These are phyloP conservation scores for Triglochin maritima DNA, from an alignment of 106 monocot genomes.

Conservation along the genomic window DNA sequence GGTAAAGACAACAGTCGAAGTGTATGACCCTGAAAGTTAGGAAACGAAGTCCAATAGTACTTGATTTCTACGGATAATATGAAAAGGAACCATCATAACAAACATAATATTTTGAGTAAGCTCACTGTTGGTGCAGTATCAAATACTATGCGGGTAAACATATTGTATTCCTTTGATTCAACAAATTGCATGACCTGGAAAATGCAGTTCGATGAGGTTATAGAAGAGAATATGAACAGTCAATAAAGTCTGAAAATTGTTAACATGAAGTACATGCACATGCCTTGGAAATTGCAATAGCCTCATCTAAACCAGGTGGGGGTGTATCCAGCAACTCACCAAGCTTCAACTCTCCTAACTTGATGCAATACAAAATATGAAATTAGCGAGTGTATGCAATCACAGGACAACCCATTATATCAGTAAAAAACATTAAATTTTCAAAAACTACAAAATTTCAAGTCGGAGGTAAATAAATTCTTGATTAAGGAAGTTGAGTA, in stretches of 20 bases:
- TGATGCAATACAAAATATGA: slow-evolving; percentile 9
- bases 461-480: background rate
- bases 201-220: background rate
- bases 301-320: slow-evolving; percentile 95
- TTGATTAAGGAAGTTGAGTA: background rate
- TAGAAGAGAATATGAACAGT: too few relatives aligned
- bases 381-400: slow-evolving; percentile 2
- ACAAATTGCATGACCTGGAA: slow-evolving; percentile 98
- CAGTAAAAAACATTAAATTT: background rate
- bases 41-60: background rate
- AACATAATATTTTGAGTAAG: background rate
- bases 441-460: background rate
- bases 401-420: background rate
- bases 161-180: slow-evolving; percentile 81
- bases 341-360: slow-evolving; percentile 93
- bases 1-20: slow-evolving; percentile 94
- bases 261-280: background rate
- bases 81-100: background rate
- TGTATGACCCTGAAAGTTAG: slow-evolving; percentile 67
- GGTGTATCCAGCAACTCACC: slow-evolving; percentile 95
- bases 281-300: slow-evolving; percentile 98
- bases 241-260: too few relatives aligned
- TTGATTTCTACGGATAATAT: background rate
- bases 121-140: slow-evolving; percentile 98
- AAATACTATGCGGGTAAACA: slow-evolving; percentile 94